These are phyloP conservation scores for Basidiobolus meristosporus DNA, from an alignment of 371 early-diverging fungal species.

Conservation along the genomic window DNA sequence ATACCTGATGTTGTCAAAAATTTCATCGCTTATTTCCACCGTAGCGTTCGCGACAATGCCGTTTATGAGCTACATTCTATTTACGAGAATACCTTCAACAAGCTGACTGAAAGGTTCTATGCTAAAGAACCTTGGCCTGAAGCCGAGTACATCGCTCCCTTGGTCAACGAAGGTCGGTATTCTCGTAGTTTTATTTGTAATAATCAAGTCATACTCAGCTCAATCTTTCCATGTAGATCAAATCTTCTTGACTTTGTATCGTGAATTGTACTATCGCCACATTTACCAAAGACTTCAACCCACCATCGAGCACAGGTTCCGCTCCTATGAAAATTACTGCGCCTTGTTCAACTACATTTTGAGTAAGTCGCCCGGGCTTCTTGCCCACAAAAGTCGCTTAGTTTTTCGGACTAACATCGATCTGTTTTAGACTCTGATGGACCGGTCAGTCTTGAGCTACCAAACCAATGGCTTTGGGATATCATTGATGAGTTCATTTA, in stretches of 20 bases:
- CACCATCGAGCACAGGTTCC: constrained; percentile 73
- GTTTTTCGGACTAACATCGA: constrained; percentile 1
- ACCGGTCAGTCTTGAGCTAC: constrained; percentile 73
- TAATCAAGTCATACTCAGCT: not conserved
- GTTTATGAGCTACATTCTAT: constrained; percentile 67
- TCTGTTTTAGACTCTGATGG: constrained; percentile 40
- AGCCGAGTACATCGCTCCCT: constrained; percentile 58
- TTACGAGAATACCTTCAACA: constrained; percentile 83
- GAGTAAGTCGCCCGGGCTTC: constrained; percentile 46
- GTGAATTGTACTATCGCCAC: constrained; percentile 90
- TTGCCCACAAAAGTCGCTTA: constrained; percentile 1
- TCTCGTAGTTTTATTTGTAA: not conserved
- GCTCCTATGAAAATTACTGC: constrained; percentile 87
- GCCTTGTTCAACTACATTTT: constrained; percentile 89
- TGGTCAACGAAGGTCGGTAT: constrained; percentile 67
- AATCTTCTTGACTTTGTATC: constrained; percentile 81
- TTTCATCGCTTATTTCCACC: constrained; percentile 67
- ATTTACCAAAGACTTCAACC: constrained; percentile 80
- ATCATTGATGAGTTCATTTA: constrained; percentile 96
- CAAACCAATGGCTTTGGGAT: constrained; percentile 97
- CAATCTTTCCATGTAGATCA: constrained; percentile 29
- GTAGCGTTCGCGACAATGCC: constrained; percentile 55
- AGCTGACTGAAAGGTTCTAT: constrained; percentile 80
- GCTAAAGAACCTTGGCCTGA: constrained; percentile 83
- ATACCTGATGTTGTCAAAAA: constrained; percentile 69